phyloP scores from a whole-genome alignment of 192 early-diverging fungal species.

The Backusella australiensis region DNA sequence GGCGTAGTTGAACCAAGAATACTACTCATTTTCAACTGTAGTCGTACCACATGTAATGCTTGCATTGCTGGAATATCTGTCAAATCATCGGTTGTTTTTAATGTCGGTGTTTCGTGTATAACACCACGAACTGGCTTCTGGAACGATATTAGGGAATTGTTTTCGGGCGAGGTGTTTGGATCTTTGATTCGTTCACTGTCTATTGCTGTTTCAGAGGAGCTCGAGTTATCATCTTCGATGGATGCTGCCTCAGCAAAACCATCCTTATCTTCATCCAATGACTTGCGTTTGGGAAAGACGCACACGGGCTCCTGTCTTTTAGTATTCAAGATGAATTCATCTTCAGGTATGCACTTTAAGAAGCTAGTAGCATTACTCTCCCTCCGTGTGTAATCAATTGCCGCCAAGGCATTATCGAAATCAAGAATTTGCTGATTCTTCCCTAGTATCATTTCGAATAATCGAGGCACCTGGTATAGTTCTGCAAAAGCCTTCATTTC shows the following conservation, averaged over 20 bases:
- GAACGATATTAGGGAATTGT: background rate
- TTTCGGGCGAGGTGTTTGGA: background rate
- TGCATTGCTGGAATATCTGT: constrained; percentile 29
- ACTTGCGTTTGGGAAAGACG: background rate
- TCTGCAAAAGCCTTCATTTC: background rate
- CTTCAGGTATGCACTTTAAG: background rate
- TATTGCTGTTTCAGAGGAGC: background rate
- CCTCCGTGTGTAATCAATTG: background rate
- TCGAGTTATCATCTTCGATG: background rate
- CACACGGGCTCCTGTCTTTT: background rate
- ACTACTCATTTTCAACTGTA: constrained; percentile 29
- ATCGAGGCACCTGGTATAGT: background rate
- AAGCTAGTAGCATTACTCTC: background rate
- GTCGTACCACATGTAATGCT: constrained; percentile 24
- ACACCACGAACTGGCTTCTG: constrained; percentile 10
- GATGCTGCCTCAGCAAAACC: background rate
- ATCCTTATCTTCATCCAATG: background rate
- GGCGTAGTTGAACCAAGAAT: constrained; percentile 8
- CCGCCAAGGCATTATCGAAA: background rate
- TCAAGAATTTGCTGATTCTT: background rate
- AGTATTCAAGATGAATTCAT: background rate
- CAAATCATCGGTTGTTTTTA: constrained; percentile 19
- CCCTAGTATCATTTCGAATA: constrained; percentile 8
- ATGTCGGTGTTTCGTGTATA: constrained; percentile 10
- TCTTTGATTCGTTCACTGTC: background rate